phyloP scores from a whole-genome alignment of 441 rosid species.

The Corymbia citriodora region DNA sequence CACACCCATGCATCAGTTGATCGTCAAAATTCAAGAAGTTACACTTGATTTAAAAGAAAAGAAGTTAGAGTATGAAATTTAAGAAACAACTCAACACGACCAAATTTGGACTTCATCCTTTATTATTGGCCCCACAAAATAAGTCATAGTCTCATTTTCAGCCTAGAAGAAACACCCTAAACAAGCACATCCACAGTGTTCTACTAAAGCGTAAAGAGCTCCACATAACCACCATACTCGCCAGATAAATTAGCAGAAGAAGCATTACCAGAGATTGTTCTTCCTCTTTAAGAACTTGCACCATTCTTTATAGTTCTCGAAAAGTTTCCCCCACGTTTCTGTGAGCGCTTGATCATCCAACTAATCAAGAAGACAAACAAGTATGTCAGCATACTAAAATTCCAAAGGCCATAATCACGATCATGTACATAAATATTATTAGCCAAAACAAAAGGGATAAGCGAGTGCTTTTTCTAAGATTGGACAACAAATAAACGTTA shows the following conservation, averaged over 20 bases:
- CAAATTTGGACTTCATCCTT: neutral
- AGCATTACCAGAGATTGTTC: conserved; percentile 86
- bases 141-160: neutral
- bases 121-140: neutral
- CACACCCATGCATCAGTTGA: neutral
- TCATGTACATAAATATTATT: neutral
- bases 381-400: neutral
- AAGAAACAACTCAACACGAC: neutral
- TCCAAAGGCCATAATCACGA: neutral
- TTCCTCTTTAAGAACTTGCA: conserved; percentile 90
- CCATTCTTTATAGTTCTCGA: conserved; percentile 95
- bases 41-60: neutral
- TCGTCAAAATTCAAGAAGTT: neutral
- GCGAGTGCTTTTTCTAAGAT: neutral
- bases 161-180: neutral
- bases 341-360: conserved; percentile 91
- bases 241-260: neutral
- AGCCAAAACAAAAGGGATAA: neutral
- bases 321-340: conserved; percentile 92
- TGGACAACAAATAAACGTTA: neutral
- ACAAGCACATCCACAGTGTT: neutral
- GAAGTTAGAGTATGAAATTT: neutral
- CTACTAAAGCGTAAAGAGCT: neutral
- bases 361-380: conserved; percentile 22
- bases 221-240: neutral